phyloP scores from a whole-genome alignment of 305 asterid species.

The Stenogyne calaminthoides region DNA sequence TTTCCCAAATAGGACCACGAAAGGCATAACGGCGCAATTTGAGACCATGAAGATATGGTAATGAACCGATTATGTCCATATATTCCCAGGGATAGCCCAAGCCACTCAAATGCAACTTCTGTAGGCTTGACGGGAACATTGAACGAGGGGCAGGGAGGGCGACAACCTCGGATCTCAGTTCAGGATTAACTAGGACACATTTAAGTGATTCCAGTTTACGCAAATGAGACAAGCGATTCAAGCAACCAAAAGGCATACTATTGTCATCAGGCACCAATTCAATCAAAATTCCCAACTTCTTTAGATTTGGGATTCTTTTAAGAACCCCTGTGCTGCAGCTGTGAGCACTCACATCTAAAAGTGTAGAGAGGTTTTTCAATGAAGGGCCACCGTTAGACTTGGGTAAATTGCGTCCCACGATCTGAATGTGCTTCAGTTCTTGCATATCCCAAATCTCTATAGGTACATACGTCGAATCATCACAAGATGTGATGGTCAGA shows the following conservation, averaged over 20 bases:
- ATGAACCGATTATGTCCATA: neutral
- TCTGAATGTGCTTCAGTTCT: constrained; percentile 23
- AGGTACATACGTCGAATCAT: neutral
- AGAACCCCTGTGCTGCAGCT: neutral
- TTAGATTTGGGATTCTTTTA: neutral
- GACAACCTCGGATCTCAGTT: neutral
- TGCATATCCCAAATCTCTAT: constrained; percentile 25
- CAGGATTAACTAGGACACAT: constrained; percentile 25
- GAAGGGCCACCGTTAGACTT: neutral
- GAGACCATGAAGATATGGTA: constrained; percentile 16
- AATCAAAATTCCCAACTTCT: constrained; percentile 13
- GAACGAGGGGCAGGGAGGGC: neutral
- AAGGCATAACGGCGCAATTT: constrained; percentile 27
- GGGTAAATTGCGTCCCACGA: constrained; percentile 19
- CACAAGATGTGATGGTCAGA: neutral
- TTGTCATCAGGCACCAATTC: constrained; percentile 16
- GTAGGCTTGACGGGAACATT: constrained; percentile 6
- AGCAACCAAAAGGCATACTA: neutral
- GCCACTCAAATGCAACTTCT: constrained; percentile 25
- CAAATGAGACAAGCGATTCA: neutral
- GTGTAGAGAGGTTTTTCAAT: constrained; percentile 19
- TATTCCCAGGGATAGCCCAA: constrained; percentile 18
- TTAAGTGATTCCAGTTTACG: neutral
- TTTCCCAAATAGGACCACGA: constrained; percentile 4
- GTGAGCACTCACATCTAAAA: constrained; percentile 13